Evolutionary conservation across 2,329 filamentous ascomycete species (phyloP).

Genomic region (Paecilomyces niveus): DNA sequence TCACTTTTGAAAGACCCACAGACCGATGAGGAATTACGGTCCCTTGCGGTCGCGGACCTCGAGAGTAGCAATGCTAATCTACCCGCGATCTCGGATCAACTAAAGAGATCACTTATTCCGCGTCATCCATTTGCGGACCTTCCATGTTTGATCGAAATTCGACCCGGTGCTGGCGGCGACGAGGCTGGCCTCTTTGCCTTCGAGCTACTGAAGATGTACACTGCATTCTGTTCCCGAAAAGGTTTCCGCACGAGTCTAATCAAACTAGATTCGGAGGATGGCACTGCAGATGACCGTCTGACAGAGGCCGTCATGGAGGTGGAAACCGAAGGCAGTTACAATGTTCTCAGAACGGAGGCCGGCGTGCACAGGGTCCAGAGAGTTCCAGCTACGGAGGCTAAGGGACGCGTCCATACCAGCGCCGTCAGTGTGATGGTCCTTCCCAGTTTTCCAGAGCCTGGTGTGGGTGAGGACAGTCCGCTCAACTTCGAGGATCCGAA

Average conservation of each 20-base stretch:
- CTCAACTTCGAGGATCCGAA: constrained; percentile 71
- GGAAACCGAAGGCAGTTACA: constrained; percentile 69
- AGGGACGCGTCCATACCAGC: constrained; percentile 87
- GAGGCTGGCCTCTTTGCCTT: constrained; percentile 89
- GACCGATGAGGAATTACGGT: constrained; percentile 53
- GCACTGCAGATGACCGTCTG: constrained; percentile 59
- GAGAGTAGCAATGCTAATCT: constrained; percentile 57
- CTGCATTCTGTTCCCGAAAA: constrained; percentile 62
- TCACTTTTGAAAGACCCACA: constrained; percentile 64
- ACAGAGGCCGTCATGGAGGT: constrained; percentile 86
- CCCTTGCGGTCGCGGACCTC: constrained; percentile 62
- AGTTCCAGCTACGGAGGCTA: constrained; percentile 82
- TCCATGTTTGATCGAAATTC: constrained; percentile 84
- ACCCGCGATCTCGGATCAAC: constrained; percentile 54
- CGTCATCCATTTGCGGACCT: constrained; percentile 83
- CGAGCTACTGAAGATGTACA: constrained; percentile 86
- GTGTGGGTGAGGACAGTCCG: constrained; percentile 44
- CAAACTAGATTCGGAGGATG: constrained; percentile 73
- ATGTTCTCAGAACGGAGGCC: constrained; percentile 73
- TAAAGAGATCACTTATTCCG: constrained; percentile 75
- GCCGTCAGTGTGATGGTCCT: constrained; percentile 89
- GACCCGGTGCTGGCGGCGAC: constrained; percentile 83
- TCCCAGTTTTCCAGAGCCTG: constrained; percentile 63
- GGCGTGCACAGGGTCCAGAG: constrained; percentile 94
- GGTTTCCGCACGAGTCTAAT: constrained; percentile 62